phyloP scores from a whole-genome alignment of 1,284 basidiomycete species.

The Cutaneotrichosporon sp. region DNA sequence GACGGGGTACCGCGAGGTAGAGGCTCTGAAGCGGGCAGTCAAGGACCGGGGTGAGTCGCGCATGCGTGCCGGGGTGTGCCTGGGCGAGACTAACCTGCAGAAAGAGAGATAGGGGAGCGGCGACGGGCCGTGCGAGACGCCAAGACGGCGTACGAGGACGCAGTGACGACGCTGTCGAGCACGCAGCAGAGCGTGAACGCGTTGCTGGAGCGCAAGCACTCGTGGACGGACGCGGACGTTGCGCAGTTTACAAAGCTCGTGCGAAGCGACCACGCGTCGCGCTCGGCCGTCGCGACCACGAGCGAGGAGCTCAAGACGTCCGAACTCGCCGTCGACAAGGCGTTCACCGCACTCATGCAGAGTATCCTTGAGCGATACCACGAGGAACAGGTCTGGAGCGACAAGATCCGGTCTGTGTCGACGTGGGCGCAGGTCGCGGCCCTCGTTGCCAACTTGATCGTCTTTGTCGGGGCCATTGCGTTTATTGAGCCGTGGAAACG shows the following conservation, averaged over 20 bases:
- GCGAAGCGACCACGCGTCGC: conserved; percentile 74
- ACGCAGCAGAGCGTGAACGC: conserved; percentile 87
- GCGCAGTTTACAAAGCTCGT: conserved; percentile 77
- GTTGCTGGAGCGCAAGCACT: conserved; percentile 79
- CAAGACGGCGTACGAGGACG: conserved; percentile 67
- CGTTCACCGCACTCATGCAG: conserved; percentile 78
- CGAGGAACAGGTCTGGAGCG: conserved; percentile 95
- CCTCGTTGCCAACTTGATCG: conserved; percentile 74
- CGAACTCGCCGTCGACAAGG: conserved; percentile 73
- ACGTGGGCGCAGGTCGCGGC: conserved; percentile 82
- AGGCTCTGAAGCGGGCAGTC: conserved; percentile 59
- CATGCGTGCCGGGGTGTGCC: too few species aligned
- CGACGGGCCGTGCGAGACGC: conserved; percentile 65
- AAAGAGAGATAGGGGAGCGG: conserved; percentile 30
- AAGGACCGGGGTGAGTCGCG: conserved; percentile 11
- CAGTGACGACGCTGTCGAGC: conserved; percentile 65
- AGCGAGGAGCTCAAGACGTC: conserved; percentile 61
- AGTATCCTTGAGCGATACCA: conserved; percentile 81
- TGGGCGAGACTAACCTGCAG: conserved; percentile 22
- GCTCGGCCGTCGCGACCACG: conserved; percentile 66
- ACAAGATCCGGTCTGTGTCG: conserved; percentile 88
- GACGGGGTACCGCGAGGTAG: conserved; percentile 86
- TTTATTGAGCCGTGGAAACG: conserved; percentile 94
- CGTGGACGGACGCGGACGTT: conserved; percentile 72
- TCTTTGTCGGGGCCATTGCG: conserved; percentile 80